Evolutionary conservation across 352 stramenopile genomes (phyloP).

Genomic region (Saprolegnia parasitica): DNA sequence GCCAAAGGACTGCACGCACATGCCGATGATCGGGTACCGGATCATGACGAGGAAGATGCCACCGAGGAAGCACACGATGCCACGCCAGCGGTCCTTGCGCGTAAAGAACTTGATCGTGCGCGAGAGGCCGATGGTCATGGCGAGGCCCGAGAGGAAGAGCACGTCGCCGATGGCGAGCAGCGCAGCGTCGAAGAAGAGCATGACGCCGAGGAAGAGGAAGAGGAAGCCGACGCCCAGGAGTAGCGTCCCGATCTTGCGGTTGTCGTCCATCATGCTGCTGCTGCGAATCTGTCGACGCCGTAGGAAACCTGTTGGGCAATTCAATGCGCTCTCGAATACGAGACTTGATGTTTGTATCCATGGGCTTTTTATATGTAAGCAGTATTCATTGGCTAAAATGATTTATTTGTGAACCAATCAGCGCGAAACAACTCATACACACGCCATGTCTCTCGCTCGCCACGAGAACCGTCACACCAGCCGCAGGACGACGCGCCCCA

Average conservation of each 20-base stretch:
- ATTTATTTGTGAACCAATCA: too few relatives aligned
- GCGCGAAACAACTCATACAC: too few relatives aligned
- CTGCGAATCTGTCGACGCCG: background rate
- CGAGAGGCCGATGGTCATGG: constrained; percentile 90
- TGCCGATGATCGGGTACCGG: constrained; percentile 89
- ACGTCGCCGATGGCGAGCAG: constrained; percentile 92
- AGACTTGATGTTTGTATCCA: too few relatives aligned
- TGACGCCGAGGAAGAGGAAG: constrained; percentile 90
- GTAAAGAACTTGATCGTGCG: constrained; percentile 94
- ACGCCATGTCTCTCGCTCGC: too few relatives aligned
- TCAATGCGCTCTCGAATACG: background rate
- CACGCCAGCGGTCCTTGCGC: constrained; percentile 88
- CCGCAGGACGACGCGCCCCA: too few relatives aligned
- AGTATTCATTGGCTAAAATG: too few relatives aligned
- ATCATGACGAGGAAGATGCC: constrained; percentile 91
- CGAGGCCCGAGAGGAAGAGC: constrained; percentile 90
- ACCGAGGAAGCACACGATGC: constrained; percentile 92
- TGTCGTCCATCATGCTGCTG: constrained; percentile 73
- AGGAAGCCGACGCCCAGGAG: constrained; percentile 88
- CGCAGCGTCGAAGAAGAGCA: constrained; percentile 94
- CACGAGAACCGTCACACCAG: too few relatives aligned
- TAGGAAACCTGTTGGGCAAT: background rate
- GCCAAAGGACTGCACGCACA: constrained; percentile 91
- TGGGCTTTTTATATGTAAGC: too few relatives aligned
- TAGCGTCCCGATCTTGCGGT: constrained; percentile 94